These are phyloP conservation scores for Moniliella sp. DNA, from an alignment of 1,284 basidiomycete genomes.

Conservation along the genomic window DNA sequence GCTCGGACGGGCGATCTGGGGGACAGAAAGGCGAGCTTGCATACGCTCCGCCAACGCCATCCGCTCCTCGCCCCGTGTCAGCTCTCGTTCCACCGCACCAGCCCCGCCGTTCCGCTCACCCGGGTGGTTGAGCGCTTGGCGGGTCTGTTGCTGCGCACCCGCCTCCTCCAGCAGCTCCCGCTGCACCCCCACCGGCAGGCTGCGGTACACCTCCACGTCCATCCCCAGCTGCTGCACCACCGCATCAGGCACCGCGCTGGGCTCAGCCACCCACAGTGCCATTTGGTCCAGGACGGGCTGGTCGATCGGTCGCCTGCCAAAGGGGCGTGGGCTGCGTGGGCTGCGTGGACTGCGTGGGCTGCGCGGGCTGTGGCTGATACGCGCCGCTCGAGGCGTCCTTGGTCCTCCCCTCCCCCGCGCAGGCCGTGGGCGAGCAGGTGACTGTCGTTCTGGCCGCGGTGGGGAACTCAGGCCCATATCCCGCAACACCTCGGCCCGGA, in stretches of 20 bases:
- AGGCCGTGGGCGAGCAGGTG: not conserved
- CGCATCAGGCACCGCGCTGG: constrained; percentile 4
- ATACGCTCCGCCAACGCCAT: constrained; percentile 1
- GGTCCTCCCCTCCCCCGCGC: constrained; percentile 3
- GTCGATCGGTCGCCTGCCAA: constrained; percentile 1
- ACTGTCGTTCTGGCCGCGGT: not conserved
- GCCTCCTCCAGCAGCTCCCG: constrained; percentile 11
- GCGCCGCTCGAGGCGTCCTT: constrained; percentile 1
- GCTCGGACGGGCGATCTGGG: constrained; percentile 2
- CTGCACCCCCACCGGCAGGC: constrained; percentile 15
- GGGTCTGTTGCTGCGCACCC: constrained; percentile 6
- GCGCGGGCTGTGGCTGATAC: constrained; percentile 2
- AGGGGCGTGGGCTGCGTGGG: not conserved
- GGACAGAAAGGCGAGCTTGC: constrained; percentile 1
- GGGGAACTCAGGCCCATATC: constrained; percentile 4
- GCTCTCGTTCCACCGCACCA: too few species aligned
- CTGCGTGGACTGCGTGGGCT: constrained; percentile 3
- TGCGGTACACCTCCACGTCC: constrained; percentile 18
- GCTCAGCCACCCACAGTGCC: constrained; percentile 7
- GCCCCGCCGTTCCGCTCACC: constrained; percentile 2
- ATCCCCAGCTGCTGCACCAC: constrained; percentile 10
- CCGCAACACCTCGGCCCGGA: constrained; percentile 19
- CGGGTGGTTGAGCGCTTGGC: constrained; percentile 5
- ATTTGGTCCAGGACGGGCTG: constrained; percentile 5
- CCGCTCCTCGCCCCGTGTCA: constrained; percentile 7